These are phyloP conservation scores for Pseudogymnoascus pannorum DNA, from an alignment of 2,329 filamentous ascomycete species.

Conservation along the genomic window DNA sequence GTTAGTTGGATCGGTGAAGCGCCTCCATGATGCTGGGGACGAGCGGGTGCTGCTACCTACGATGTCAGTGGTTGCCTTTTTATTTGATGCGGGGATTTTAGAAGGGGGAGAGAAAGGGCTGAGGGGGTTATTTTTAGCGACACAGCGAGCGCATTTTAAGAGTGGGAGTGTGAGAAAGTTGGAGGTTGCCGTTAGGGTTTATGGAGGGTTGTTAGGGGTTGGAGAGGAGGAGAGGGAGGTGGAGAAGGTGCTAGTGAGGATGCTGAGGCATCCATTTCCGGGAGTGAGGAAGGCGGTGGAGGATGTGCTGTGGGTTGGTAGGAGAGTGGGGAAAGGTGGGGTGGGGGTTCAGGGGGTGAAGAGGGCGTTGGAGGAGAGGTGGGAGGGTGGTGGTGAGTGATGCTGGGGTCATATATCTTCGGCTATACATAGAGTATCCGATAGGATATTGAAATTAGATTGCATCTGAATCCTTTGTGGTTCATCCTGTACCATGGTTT, in stretches of 20 bases:
- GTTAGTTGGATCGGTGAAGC: constrained; percentile 47
- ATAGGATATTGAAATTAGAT: no score
- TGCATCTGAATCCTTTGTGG: no score
- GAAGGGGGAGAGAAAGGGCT: constrained; percentile 29
- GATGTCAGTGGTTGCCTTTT: constrained; percentile 68
- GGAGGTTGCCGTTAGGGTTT: constrained; percentile 71
- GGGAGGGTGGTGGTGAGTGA: background rate
- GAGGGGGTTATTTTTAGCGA: constrained; percentile 15
- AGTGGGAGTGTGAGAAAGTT: constrained; percentile 76
- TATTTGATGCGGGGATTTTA: constrained; percentile 58
- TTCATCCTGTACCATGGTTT: no score
- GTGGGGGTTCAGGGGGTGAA: constrained; percentile 53
- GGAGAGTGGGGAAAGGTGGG: constrained; percentile 39
- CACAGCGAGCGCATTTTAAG: constrained; percentile 74
- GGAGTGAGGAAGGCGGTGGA: constrained; percentile 55
- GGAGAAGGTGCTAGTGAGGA: constrained; percentile 59
- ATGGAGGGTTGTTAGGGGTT: constrained; percentile 56
- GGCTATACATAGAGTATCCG: no score
- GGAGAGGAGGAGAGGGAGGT: constrained; percentile 32
- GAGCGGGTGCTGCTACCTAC: constrained; percentile 70
- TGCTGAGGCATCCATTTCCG: constrained; percentile 79
- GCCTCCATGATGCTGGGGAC: constrained; percentile 35
- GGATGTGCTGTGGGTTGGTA: constrained; percentile 48
- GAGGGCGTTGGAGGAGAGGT: constrained; percentile 13
- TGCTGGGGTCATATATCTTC: background rate